phyloP scores from a whole-genome alignment of 768 basidiomycete species.

The Tricholoma furcatifolium region DNA sequence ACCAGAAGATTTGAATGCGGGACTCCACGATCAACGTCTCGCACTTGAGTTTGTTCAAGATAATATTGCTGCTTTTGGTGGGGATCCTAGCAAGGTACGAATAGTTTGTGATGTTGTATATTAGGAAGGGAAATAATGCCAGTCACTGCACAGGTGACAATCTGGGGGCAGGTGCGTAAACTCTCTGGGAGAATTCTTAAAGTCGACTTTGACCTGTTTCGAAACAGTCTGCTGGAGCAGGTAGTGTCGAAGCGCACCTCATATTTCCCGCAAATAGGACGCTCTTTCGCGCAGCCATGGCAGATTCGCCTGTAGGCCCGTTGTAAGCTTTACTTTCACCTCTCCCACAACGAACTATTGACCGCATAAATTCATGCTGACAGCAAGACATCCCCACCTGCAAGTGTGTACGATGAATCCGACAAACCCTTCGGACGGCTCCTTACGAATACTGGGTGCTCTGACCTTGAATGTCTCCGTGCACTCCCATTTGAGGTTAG shows the following conservation, averaged over 20 bases:
- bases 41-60: conserved; percentile 61
- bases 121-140: background rate
- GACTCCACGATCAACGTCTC: conserved; percentile 57
- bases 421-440: conserved; percentile 51
- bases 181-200: background rate
- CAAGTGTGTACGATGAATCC: conserved; percentile 47
- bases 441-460: conserved; percentile 44
- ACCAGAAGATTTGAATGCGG: conserved; percentile 53
- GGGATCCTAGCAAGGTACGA: conserved; percentile 52
- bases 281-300: conserved; percentile 52
- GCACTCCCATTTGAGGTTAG: conserved; percentile 43
- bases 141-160: conserved; percentile 39
- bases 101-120: background rate
- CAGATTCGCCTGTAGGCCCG: conserved; percentile 52
- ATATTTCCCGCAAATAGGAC: conserved; percentile 34
- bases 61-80: conserved; percentile 67
- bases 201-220: background rate
- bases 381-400: conserved; percentile 51
- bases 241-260: conserved; percentile 48
- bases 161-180: conserved; percentile 39
- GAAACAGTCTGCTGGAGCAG: conserved; percentile 49
- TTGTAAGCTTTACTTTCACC: conserved; percentile 34
- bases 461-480: conserved; percentile 44
- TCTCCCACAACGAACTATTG: background rate
- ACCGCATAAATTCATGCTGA: background rate